These are phyloP conservation scores for Acanthamoeba quina DNA, from an alignment of 208 protist genomes.

Conservation along the genomic window DNA sequence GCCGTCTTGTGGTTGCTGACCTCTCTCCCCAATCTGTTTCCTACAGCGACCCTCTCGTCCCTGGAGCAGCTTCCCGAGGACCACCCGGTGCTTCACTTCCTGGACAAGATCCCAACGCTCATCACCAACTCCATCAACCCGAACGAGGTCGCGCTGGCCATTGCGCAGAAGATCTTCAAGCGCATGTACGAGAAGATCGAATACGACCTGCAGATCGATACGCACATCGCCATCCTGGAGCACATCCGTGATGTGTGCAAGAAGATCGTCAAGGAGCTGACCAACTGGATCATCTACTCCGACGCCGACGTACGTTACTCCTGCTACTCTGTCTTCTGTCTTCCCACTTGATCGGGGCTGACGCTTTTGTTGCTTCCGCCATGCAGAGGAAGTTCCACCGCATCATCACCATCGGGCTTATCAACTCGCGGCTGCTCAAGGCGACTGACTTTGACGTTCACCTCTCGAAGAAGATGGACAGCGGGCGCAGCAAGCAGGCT, in stretches of 20 bases:
- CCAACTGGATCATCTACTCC: conserved; percentile 78
- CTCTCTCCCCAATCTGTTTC: background rate
- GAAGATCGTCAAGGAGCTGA: conserved; percentile 74
- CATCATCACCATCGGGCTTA: conserved; percentile 77
- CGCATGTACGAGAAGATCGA: conserved; percentile 79
- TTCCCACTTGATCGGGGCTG: background rate
- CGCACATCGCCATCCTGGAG: conserved; percentile 74
- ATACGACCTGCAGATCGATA: conserved; percentile 87
- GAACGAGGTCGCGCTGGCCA: conserved; percentile 87
- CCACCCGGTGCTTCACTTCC: conserved; percentile 69
- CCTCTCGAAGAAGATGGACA: conserved; percentile 86
- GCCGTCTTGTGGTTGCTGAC: background rate
- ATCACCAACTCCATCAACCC: conserved; percentile 89
- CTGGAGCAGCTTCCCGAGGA: conserved; percentile 73
- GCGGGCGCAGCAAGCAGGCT: conserved; percentile 32
- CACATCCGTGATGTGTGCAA: conserved; percentile 76
- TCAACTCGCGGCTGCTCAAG: conserved; percentile 94
- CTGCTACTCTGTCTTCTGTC: background rate
- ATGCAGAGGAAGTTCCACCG: conserved; percentile 78
- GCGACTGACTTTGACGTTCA: conserved; percentile 92
- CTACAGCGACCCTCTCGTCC: background rate
- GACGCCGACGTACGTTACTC: conserved; percentile 69
- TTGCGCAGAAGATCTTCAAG: conserved; percentile 87
- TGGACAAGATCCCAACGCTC: conserved; percentile 88
- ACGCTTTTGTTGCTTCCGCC: background rate